Evolutionary conservation across 805 yeast species (phyloP).

Genomic region (Pichia ethanolica): DNA sequence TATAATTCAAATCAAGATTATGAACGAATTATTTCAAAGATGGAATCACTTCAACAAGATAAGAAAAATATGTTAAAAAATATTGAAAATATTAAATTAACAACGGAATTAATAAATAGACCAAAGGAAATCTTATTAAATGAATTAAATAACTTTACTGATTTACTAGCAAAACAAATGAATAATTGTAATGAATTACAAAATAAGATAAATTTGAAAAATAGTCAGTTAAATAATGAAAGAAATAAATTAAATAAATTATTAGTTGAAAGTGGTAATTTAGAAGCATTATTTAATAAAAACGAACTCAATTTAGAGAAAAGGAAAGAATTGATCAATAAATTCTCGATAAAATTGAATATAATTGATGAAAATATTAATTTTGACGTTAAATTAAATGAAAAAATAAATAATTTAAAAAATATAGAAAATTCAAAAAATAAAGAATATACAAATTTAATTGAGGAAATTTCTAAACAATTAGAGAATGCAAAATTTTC

Average conservation of each 20-base stretch:
- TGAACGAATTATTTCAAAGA: conserved; percentile 58
- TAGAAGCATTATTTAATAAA: conserved; percentile 30
- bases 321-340: conserved; percentile 9
- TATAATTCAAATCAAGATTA: conserved; percentile 77
- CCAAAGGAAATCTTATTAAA: conserved; percentile 33
- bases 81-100: conserved; percentile 39
- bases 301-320: conserved; percentile 16
- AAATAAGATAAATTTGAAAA: conserved; percentile 14
- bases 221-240: conserved; percentile 6
- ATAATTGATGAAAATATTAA: neutral
- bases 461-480: conserved; percentile 13
- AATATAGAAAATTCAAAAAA: neutral
- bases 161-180: conserved; percentile 21
- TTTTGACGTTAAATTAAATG: conserved; percentile 12
- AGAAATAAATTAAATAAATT: conserved; percentile 31
- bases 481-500: conserved; percentile 23
- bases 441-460: conserved; percentile 4
- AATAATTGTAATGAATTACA: conserved; percentile 10
- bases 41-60: conserved; percentile 49
- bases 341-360: conserved; percentile 6
- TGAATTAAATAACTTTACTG: conserved; percentile 36
- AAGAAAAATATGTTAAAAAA: conserved; percentile 41
- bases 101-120: conserved; percentile 41
- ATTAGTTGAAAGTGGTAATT: conserved; percentile 48
- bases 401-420: conserved; percentile 6